These are phyloP conservation scores for Spathaspora boniae DNA, from an alignment of 805 yeast genomes.

Conservation along the genomic window DNA sequence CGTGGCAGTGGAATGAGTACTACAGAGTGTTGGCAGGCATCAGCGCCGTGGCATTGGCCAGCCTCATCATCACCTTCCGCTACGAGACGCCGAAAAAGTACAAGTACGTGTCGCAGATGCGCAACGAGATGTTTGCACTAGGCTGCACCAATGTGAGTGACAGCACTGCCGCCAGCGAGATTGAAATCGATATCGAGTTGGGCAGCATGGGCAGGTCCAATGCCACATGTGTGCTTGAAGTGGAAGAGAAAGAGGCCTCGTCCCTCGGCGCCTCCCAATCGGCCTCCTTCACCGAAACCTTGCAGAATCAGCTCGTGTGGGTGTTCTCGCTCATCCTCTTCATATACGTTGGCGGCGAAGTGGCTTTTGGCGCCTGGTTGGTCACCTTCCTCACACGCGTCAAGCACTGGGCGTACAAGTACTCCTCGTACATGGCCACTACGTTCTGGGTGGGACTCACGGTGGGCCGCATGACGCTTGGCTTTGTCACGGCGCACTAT, in stretches of 20 bases:
- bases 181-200: conserved; percentile 3
- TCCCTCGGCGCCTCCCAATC: conserved; percentile 7
- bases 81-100: conserved; percentile 46
- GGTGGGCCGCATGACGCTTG: conserved; percentile 44
- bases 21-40: conserved; percentile 34
- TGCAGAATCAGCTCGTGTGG: conserved; percentile 36
- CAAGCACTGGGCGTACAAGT: conserved; percentile 29
- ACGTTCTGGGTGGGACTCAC: conserved; percentile 52
- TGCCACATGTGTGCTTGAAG: too few species aligned
- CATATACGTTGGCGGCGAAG: conserved; percentile 50
- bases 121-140: conserved; percentile 15
- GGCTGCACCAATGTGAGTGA: conserved; percentile 6
- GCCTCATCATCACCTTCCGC: conserved; percentile 27
- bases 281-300: conserved; percentile 27
- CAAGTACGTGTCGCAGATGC: conserved; percentile 19
- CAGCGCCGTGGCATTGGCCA: conserved; percentile 19
- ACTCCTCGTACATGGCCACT: conserved; percentile 47
- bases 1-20: conserved; percentile 48
- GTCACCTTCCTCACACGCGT: conserved; percentile 45
- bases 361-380: conserved; percentile 52
- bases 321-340: conserved; percentile 41
- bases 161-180: background rate
- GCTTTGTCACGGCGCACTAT: conserved; percentile 49
- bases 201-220: too few species aligned
- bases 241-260: conserved; percentile 12